These are phyloP conservation scores for Physcia stellaris DNA, from an alignment of 495 filamentous ascomycete genomes.

Conservation along the genomic window DNA sequence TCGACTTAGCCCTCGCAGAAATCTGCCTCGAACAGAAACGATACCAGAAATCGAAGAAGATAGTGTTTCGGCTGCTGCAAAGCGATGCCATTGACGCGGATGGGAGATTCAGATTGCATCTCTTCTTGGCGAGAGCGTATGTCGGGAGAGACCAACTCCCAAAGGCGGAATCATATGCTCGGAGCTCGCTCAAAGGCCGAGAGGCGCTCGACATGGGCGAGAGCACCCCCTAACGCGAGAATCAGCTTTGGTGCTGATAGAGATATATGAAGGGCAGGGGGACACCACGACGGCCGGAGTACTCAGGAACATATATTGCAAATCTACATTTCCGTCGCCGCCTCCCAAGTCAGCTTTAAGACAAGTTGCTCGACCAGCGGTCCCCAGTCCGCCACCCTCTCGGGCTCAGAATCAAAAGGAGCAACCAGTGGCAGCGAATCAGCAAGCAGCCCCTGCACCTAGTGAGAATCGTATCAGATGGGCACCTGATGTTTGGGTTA, in stretches of 20 bases:
- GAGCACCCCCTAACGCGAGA: conserved; percentile 5
- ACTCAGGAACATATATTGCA: neutral
- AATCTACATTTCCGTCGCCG: neutral
- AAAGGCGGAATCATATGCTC: conserved; percentile 11
- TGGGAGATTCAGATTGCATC: conserved; percentile 13
- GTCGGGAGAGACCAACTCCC: conserved; percentile 1
- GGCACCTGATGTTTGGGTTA: conserved; percentile 11
- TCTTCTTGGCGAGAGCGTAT: conserved; percentile 9
- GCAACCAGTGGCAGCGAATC: neutral
- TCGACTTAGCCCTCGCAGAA: conserved; percentile 8
- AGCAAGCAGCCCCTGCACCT: conserved; percentile 1
- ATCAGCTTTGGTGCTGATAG: conserved; percentile 10
- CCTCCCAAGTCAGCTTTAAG: conserved; percentile 1
- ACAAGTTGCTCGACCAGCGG: no score
- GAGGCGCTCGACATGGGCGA: conserved; percentile 8
- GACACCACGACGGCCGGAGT: conserved; percentile 4
- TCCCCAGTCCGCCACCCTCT: neutral
- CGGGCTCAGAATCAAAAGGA: neutral
- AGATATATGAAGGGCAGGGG: conserved; percentile 7
- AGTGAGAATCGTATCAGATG: conserved; percentile 7
- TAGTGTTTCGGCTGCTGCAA: conserved; percentile 8
- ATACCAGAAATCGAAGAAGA: conserved; percentile 8
- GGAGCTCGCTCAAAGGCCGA: conserved; percentile 9
- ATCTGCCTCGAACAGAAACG: conserved; percentile 8
- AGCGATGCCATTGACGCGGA: conserved; percentile 8